Evolutionary conservation across 1,284 basidiomycete genomes (phyloP), one percentile per base, ranked within the genome.

Genomic region (Puccinia polysora): DNA sequence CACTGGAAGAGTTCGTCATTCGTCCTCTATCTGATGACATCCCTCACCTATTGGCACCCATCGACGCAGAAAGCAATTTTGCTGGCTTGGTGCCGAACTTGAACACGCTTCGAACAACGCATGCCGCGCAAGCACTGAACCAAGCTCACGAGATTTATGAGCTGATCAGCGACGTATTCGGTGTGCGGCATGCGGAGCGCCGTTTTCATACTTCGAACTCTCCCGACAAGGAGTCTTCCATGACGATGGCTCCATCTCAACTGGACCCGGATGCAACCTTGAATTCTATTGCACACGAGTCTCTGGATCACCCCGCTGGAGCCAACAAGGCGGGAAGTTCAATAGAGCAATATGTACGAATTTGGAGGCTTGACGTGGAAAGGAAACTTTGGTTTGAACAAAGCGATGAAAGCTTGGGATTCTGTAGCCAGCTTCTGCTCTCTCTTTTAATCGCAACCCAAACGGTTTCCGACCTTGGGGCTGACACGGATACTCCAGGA

Each of bases 341-440:
- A 8, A 56, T 62, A 7, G 38, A 55, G 20, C 47, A 50, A 55
- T 72, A 53, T 32, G 47, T 72, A 5, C 53, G 60, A 36, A n/a
- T 50, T n/a, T 63, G 69, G 60, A 62, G 28, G 43, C 45, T 72
- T 23, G 40, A 47, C 49, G 58, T 62, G 4, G 60, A 64, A 62
- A 40, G 69, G 38, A 18, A 47, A 20, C 47, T 50, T 20, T 72
- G 69, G 69, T 62, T 72, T 49, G 69, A 72, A 60, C 59, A 64
- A 30, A 45, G 58, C 28, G 34, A 60, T 25, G 69, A 60, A n/a
- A 60, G 60, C 28, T 53, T 50, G 28, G 60, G 59, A 40, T 72
- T 72, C 30, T 72, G 59, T 25, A 72, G 69, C 30, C 59, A 60
- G 15, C 34, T 72, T 25, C 8, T 72, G 8, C 43, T 72, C n/a